Evolutionary conservation across 495 filamentous ascomycete genomes (phyloP), one percentile per base, ranked within the genome.

Genomic region (Viridothelium virens): DNA sequence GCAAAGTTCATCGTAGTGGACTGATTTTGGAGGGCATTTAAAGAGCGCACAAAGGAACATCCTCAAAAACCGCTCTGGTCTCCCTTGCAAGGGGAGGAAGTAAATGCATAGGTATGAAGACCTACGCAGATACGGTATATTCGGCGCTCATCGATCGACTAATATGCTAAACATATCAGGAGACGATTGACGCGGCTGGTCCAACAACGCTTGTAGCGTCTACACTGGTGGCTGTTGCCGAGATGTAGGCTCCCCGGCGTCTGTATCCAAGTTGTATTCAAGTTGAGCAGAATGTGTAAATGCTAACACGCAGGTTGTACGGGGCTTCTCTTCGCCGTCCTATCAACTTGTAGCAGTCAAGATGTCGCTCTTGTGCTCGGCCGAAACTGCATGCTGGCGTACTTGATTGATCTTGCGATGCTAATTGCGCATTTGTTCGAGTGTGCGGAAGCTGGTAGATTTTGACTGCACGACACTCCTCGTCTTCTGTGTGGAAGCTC

Each of bases 41-140:
- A 66, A 75, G 80, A 84, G 81, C 89, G 88, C 78, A 85, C 88
- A 91, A 91, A 91, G 83, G 80, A 86, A 59, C 89, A 85, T 91
- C 89, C 81, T 77, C 75, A 91, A 93, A 93, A 92, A 85, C 81
- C 89, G 89, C 82, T 81, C 79, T 72, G 72, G 69, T 77, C 80
- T 80, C 74, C 79, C 50, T 64, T n/a, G 36, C 31, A 67, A 67
- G 70, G 50, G 74, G 70, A 64, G 74, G 74, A 73, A 61, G 69
- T 70, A 79, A 64, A 65, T 69, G 70, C 69, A 72, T 69, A 64
- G 66, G 65, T 68, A 70, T 67, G 74, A 62, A 63, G 70, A 72
- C 75, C 73, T 71, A 68, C 67, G 70, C 66, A 72, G 72, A 56
- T 59, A 70, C 72, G 70, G 71, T 71, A 73, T 71, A 76, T 74